phyloP scores from a whole-genome alignment of 225 moss, liverwort and hornwort genomes.

The Physcomitrium patens region DNA sequence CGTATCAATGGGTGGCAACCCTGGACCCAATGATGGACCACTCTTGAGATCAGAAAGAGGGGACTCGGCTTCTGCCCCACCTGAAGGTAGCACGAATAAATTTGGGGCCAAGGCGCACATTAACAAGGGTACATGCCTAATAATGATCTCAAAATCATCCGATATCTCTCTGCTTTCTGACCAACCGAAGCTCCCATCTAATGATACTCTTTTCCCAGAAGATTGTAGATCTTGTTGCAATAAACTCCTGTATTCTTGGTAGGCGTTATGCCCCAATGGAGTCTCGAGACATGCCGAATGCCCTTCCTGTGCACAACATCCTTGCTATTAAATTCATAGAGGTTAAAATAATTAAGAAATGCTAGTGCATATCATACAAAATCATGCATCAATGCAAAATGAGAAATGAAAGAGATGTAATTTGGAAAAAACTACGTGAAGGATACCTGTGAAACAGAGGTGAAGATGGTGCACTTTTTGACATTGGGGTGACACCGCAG shows the following conservation, averaged over 20 bases:
- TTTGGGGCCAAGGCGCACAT: conserved; percentile 81
- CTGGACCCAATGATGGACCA: conserved; percentile 66
- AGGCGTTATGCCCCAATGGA: conserved; percentile 81
- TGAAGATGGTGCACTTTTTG: conserved; percentile 81
- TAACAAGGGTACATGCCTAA: conserved; percentile 78
- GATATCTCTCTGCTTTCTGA: conserved; percentile 34
- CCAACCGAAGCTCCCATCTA: conserved; percentile 25
- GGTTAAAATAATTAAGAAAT: conserved; percentile 34
- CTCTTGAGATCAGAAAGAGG: conserved; percentile 70
- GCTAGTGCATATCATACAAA: conserved; percentile 23
- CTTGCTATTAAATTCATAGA: neutral
- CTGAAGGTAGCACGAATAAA: conserved; percentile 84
- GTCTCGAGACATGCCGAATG: conserved; percentile 94
- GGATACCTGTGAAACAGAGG: conserved; percentile 84
- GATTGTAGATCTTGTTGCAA: conserved; percentile 73
- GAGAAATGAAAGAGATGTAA: conserved; percentile 9
- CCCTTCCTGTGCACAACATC: conserved; percentile 58
- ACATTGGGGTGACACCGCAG: conserved; percentile 70
- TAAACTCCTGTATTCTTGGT: conserved; percentile 80
- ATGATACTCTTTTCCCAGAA: conserved; percentile 16
- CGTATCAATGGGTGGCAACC: conserved; percentile 79
- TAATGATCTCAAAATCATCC: conserved; percentile 56
- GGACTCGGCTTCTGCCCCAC: conserved; percentile 79
- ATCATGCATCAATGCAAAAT: neutral
- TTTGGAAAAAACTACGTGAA: conserved; percentile 16